Base-by-base conservation (phyloP, 305 asterid genomes). In the Petunia hybrid region DNA sequence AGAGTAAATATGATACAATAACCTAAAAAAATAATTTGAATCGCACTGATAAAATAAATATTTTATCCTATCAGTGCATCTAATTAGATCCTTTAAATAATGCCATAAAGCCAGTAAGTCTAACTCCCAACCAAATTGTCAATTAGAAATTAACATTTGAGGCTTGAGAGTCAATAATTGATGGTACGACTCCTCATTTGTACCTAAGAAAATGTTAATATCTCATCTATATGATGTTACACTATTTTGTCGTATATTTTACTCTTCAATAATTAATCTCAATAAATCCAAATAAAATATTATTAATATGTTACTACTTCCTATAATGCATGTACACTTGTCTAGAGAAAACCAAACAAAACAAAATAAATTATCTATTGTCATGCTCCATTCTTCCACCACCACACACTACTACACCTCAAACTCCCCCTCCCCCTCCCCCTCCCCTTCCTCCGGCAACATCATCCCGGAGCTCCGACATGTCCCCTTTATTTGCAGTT, bases 401-500 rank as follows among this genome's bases (percentile, higher is more conserved):
- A 51, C 12, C 38, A 77, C 78, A 22, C 73, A 71, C 86, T 53
- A 84, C 80, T 36, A 77, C 6, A 61, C n/a, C 10, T 61, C 57
- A 43, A 59, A 45, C 14, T n/a, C n/a, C n/a, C n/a, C n/a, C n/a
- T n/a, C n/a, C n/a, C n/a, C n/a, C 81, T 67, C 57, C 83, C 31
- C 85, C 85, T 55, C 82, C 43, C 64, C 85, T 89, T 36, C 82
- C 56, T 1, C 7, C 86, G 79, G 77, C 81, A 43, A 77, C 83
- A 75, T 81, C 66, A 3, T 78, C 85, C 38, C 62, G 59, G 39
- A 40, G 38, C 83, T 74, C 90, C 78, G 70, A 68, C 40, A 84
- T 86, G 86, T 86, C 89, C 9, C 84, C 87, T 0, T 60, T 82
- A 41, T 66, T 81, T 10, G 89, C 88, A 79, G 2, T 82, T 64